Percentiles rank a stretch among this genome's conserved stretches.
Evolutionary conservation across 768 basidiomycete genomes (phyloP).

Genomic region (Lepiota brunneoincarnata): DNA sequence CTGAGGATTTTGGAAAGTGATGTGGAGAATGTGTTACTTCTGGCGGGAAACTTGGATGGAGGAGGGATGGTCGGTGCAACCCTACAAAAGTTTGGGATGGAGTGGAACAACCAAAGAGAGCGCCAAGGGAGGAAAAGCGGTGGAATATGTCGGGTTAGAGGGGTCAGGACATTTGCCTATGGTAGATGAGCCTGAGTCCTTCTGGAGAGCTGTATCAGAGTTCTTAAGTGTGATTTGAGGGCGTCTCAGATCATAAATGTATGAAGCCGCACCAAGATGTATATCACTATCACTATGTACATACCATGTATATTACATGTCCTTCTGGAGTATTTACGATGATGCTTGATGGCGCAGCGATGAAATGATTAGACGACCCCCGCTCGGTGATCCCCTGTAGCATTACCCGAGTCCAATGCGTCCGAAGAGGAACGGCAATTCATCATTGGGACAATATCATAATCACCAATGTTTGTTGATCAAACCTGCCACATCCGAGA

Average conservation of each 20-base stretch:
- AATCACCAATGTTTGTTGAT: too few relatives aligned
- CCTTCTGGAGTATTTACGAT: too few relatives aligned
- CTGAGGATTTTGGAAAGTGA: slow-evolving; percentile 20
- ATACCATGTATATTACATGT: not conserved
- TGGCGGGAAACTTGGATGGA: slow-evolving; percentile 48
- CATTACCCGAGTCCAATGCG: too few relatives aligned
- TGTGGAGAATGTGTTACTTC: slow-evolving; percentile 34
- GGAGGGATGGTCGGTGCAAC: slow-evolving; percentile 42
- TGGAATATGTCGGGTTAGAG: slow-evolving; percentile 33
- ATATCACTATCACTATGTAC: not conserved
- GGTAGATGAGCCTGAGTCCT: slow-evolving; percentile 45
- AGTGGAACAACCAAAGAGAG: slow-evolving; percentile 27
- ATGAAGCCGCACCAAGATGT: not conserved
- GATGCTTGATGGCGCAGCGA: too few relatives aligned
- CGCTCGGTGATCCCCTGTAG: too few relatives aligned
- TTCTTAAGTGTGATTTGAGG: slow-evolving; percentile 1
- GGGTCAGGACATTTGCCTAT: slow-evolving; percentile 49
- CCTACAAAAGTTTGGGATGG: slow-evolving; percentile 29
- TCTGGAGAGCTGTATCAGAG: slow-evolving; percentile 28
- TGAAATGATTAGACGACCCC: too few relatives aligned
- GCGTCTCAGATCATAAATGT: not conserved
- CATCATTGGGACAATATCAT: too few relatives aligned
- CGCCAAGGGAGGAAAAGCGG: slow-evolving; percentile 13
- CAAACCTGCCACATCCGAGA: too few relatives aligned
- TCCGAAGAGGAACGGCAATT: too few relatives aligned